Conservation (phyloP, 148 eudicot genomes). For the Vaccinium vitisidaea region DNA sequence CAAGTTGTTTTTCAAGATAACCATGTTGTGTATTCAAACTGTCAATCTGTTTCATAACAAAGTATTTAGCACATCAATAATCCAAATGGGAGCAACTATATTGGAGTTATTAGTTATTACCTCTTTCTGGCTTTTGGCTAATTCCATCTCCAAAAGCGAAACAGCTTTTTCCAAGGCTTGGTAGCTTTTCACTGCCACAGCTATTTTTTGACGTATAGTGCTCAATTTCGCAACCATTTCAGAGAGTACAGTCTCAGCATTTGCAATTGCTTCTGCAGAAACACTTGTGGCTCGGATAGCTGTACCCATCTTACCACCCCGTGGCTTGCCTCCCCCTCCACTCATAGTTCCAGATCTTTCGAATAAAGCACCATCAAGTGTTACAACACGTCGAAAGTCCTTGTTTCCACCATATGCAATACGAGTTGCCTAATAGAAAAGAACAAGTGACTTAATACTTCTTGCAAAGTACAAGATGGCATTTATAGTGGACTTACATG, state of each 20-base stretch:
- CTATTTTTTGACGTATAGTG: slow-evolving; percentile 46
- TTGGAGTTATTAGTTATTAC: slow-evolving; percentile 26
- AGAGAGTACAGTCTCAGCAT: slow-evolving; percentile 73
- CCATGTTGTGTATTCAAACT: slow-evolving; percentile 61
- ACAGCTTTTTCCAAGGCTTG: slow-evolving; percentile 57
- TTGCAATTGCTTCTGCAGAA: slow-evolving; percentile 71
- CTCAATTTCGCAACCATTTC: slow-evolving; percentile 47
- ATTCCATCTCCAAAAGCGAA: slow-evolving; percentile 72
- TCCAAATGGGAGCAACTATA: not conserved
- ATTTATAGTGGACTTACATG: not conserved
- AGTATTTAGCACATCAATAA: not conserved
- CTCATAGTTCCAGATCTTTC: slow-evolving; percentile 98
- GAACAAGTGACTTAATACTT: not conserved
- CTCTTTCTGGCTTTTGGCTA: slow-evolving; percentile 87
- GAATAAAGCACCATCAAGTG: slow-evolving; percentile 83
- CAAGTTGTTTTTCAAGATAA: slow-evolving; percentile 73
- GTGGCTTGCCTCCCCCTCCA: slow-evolving; percentile 94
- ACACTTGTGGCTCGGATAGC: slow-evolving; percentile 82
- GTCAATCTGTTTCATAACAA: slow-evolving; percentile 57
- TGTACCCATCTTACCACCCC: slow-evolving; percentile 97
- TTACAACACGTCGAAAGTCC: slow-evolving; percentile 84
- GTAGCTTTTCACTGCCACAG: slow-evolving; percentile 62
- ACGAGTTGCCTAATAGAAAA: slow-evolving; percentile 68
- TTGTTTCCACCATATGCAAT: slow-evolving; percentile 74
- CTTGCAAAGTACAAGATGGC: not conserved